Evolutionary conservation across 1,284 basidiomycete genomes (phyloP).

Genomic region (Fistulina hepatica): DNA sequence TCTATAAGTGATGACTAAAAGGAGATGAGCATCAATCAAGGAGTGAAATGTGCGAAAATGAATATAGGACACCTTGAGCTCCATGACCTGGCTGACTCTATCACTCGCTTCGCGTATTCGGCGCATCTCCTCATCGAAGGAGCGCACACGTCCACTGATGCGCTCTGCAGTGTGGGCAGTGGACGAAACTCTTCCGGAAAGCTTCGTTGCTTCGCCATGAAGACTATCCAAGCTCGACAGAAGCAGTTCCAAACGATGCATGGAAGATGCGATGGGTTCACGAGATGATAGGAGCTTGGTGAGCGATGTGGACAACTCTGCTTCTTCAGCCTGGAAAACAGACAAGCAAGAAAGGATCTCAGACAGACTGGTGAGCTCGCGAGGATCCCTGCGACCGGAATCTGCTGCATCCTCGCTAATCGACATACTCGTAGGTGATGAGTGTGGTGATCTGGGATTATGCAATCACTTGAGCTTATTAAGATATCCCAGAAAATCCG

Average conservation of each 20-base stretch:
- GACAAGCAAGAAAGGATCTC: constrained; percentile 65
- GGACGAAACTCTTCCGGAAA: constrained; percentile 47
- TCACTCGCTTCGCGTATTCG: constrained; percentile 79
- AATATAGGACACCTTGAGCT: constrained; percentile 61
- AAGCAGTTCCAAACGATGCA: constrained; percentile 54
- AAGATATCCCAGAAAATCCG: too few relatives aligned
- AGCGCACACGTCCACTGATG: constrained; percentile 80
- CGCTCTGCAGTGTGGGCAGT: constrained; percentile 81
- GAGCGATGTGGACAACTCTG: constrained; percentile 68
- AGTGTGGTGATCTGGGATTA: too few relatives aligned
- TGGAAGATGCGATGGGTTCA: constrained; percentile 54
- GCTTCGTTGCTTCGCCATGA: constrained; percentile 45
- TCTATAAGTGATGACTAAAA: constrained; percentile 67
- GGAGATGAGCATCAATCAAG: constrained; percentile 7
- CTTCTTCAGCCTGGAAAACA: constrained; percentile 67
- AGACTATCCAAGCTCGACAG: constrained; percentile 55
- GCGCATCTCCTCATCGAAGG: constrained; percentile 85
- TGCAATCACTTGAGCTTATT: too few relatives aligned
- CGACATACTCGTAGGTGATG: too few relatives aligned
- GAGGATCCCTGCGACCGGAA: constrained; percentile 37
- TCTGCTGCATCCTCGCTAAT: too few relatives aligned
- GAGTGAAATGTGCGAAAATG: constrained; percentile 3
- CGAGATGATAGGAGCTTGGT: constrained; percentile 60
- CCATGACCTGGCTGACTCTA: constrained; percentile 78
- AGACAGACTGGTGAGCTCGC: constrained; percentile 48